Percentiles rank a stretch among this genome's conserved stretches.
Evolutionary conservation across 2,329 filamentous ascomycete species (phyloP).

Genomic region (Xylaria sp.): DNA sequence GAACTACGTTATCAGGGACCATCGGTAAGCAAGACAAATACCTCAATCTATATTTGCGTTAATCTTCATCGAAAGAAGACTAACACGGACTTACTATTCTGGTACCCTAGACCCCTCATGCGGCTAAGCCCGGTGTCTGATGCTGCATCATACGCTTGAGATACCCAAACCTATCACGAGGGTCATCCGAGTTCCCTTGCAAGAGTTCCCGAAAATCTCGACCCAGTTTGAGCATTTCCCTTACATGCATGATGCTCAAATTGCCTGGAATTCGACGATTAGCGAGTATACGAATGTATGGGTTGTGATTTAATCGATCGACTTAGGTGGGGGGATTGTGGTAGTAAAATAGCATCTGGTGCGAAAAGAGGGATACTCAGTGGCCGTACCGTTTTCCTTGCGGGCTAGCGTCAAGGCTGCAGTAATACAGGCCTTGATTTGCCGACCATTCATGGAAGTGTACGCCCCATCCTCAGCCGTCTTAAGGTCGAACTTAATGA

Average conservation of each 20-base stretch:
- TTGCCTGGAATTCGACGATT: no score
- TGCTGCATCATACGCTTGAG: not conserved
- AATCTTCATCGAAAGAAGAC: not conserved
- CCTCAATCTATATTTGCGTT: not conserved
- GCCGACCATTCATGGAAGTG: slow-evolving; percentile 32
- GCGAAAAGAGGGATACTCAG: not conserved
- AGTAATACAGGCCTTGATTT: slow-evolving; percentile 33
- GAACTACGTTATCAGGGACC: no score
- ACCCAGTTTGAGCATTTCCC: slow-evolving; percentile 13
- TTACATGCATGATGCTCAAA: not conserved
- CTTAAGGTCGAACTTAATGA: not conserved
- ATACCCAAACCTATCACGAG: not conserved
- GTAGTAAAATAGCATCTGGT: no score
- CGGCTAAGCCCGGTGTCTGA: not conserved
- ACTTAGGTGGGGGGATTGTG: no score
- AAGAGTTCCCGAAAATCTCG: slow-evolving; percentile 16
- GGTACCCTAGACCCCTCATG: not conserved
- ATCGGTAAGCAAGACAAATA: slow-evolving; percentile 3
- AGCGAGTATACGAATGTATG: no score
- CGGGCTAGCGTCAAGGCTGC: slow-evolving; percentile 29
- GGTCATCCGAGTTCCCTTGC: not conserved
- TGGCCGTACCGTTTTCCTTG: slow-evolving; percentile 19
- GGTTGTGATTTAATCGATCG: no score
- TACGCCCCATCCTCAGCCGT: slow-evolving; percentile 7
- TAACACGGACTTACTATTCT: not conserved